Evolutionary conservation across 2,329 filamentous ascomycete species (phyloP).

Genomic region (Gyromitra esculenta): DNA sequence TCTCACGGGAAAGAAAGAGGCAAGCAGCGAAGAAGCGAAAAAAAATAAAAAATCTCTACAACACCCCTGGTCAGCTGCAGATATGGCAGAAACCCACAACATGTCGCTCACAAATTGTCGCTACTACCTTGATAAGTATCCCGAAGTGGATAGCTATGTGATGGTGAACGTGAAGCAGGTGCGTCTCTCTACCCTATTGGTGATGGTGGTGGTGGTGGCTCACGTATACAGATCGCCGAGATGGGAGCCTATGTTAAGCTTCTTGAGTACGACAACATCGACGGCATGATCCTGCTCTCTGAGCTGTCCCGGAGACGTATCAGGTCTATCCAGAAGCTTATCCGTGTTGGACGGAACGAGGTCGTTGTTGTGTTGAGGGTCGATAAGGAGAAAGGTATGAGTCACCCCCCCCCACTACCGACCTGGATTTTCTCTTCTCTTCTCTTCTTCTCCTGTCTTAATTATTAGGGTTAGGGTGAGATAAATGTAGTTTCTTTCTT

Average conservation of each 20-base stretch:
- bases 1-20: neutral
- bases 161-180: constrained; percentile 99
- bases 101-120: constrained; percentile 97
- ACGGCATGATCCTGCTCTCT: constrained; percentile 99
- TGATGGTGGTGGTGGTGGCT: neutral
- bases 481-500: neutral
- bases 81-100: constrained; percentile 4
- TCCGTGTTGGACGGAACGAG: constrained; percentile 96
- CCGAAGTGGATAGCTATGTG: constrained; percentile 98
- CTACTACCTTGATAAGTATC: constrained; percentile 97
- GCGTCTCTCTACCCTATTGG: constrained; percentile 57
- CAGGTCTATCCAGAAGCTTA: constrained; percentile 97
- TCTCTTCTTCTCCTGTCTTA: neutral
- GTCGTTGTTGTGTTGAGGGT: constrained; percentile 98
- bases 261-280: constrained; percentile 99
- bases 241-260: constrained; percentile 99
- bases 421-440: constrained; percentile 7
- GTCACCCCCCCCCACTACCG: constrained; percentile 9
- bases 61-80: neutral
- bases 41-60: neutral
- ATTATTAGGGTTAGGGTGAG: neutral
- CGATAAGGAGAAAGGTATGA: constrained; percentile 94
- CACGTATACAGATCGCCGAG: constrained; percentile 80
- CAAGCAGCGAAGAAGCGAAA: neutral
- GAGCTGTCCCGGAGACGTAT: constrained; percentile 98